phyloP scores from a whole-genome alignment of 2,329 filamentous ascomycete species.

The Endothia cerciana region DNA sequence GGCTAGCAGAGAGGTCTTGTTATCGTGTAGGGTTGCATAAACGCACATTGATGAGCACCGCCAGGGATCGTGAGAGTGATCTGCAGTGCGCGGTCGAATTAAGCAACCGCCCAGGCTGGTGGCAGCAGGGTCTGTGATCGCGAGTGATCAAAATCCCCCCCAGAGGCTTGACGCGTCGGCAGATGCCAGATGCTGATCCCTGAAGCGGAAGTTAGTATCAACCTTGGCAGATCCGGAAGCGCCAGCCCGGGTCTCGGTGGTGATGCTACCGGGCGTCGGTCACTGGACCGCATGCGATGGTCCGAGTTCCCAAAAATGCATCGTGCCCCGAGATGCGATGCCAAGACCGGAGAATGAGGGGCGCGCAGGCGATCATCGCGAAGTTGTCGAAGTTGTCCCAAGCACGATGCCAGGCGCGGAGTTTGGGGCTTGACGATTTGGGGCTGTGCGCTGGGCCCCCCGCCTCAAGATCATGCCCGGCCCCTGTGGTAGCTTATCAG shows the following conservation, averaged over 20 bases:
- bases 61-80: background rate
- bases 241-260: conserved; percentile 18
- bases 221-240: background rate
- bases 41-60: background rate
- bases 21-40: background rate
- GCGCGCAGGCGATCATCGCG: background rate
- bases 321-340: conserved; percentile 3
- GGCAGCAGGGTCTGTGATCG: background rate
- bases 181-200: conserved; percentile 1
- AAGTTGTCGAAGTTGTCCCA: background rate
- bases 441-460: background rate
- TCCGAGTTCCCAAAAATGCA: background rate
- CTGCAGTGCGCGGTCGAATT: background rate
- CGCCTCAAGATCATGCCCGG: background rate
- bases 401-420: background rate
- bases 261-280: conserved; percentile 10
- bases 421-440: background rate
- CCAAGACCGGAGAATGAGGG: background rate
- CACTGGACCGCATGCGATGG: conserved; percentile 1
- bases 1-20: background rate
- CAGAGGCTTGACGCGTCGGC: background rate
- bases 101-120: background rate
- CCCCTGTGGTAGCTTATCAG: background rate
- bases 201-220: background rate
- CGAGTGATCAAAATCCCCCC: background rate